Base-by-base conservation (phyloP, 2,329 filamentous ascomycete genomes). In the Penicillium sp. region DNA sequence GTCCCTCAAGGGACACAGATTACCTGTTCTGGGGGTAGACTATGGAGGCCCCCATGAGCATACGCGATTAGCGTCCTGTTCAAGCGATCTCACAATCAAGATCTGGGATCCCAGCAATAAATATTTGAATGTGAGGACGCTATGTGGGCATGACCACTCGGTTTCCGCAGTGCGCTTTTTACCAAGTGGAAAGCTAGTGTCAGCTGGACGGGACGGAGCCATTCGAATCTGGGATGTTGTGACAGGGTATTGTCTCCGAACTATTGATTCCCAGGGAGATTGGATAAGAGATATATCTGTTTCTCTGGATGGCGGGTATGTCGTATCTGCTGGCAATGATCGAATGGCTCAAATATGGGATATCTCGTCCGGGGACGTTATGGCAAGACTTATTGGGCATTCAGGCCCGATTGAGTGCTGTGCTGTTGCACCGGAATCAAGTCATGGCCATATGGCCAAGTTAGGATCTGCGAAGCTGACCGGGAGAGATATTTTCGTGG, bases 101-200 rank as follows among this genome's bases (percentile, higher is more conserved):
- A 80, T 97, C 10, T 97, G 92, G 92, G 91, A 97, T 64, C 92
- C 92, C 1, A 84, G 85, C 46, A 89, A 95, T 70, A 89, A 93
- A 52, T 96, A 97, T 77, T 94, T 95, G 71, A 96, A 96, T 69
- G 93, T 96, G 54, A 85, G 92, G 45, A 97, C 92, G 1, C 81
- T 97, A 16, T 87, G 89, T 0, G 92, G 92, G 5, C 92, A 97
- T 73, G 92, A 97, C 65, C 92, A 97, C 72, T 92, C 88, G 61
- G 89, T 97, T 50, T 93, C 89, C 62, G 87, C 90, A 4, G 86
- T 97, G 31, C 87, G 91, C 9, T 97, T 97, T 70, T 86, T 96
- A 21, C 90, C 87, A 3, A 55, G 42, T 10, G 88, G 89, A 22
- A 95, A 96, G 66, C 82, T 95, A 1, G 91, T 94, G 11, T 92